Base-by-base conservation (phyloP, 345 rosid genomes). In the Salix purpurea region DNA sequence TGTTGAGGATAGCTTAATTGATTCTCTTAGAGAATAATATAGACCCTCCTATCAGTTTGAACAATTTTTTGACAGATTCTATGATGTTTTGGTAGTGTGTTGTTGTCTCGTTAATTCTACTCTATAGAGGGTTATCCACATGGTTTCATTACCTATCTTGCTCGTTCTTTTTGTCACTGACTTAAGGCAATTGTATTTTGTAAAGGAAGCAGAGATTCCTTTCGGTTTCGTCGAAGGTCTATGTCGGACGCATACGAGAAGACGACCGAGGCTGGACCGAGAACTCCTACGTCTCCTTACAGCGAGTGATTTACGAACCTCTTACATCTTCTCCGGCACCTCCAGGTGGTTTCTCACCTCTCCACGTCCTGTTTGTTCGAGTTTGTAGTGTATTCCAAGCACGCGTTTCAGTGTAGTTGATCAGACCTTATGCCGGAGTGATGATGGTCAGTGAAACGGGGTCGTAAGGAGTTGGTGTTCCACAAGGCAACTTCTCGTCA, bases 281-380 rank as follows among this genome's bases (percentile, higher is more conserved):
- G 93, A 85, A 85, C 84, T 86, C 78, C 94, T 88, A 28, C 87
- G 91, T 74, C 98, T 96, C 83, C 97, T 89, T 86, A 86, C 86
- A 87, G 92, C 89, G 78, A 89, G 86, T 96, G 98, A 96, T 46
- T 79, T 85, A 52, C 84, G 84, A 89, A 2, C 30, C 23, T 11
- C 42, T 0, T 8, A 1, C 28, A 18, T n/a, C 11, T 23, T 13
- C 30, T 40, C 30, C 34, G 23, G 52, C 74, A 0, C 21, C 32
- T 19, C 65, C 3, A 12, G 1, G 52, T 50, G 5, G 12, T 40
- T 30, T 15, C 46, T 56, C 32, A 11, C 18, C 9, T 2, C 48
- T 2, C 23, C 19, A 30, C 23, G 19, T 40, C 44, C 13, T 40
- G 44, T 40, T 40, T 2, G 44, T 44, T 1, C 64, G n/a, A 16